A percentile compares a stretch with the other conserved stretches of the same genome.
Evolutionary conservation across 129 eudicot genomes (phyloP).

Genomic region (Arctium minus): DNA sequence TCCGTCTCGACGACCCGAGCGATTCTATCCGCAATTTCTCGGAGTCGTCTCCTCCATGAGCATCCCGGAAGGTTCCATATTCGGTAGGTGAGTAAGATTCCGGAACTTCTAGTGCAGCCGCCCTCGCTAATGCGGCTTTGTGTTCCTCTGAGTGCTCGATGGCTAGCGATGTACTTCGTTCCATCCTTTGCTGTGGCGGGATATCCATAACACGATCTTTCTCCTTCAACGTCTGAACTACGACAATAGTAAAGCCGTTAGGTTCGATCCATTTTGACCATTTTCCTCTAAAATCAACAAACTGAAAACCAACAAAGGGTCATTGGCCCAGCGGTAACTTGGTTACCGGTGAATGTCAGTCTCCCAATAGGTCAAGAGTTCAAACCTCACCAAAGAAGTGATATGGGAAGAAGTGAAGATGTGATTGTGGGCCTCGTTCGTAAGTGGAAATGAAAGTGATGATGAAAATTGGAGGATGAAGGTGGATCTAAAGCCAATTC

Average conservation of each 20-base stretch:
- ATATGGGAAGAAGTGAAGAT: too few relatives aligned
- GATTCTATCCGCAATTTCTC: constrained; percentile 20
- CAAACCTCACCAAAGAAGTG: neutral
- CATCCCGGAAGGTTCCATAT: constrained; percentile 73
- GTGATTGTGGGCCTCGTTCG: too few relatives aligned
- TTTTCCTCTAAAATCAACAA: neutral
- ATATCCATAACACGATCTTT: constrained; percentile 58
- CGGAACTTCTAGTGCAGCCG: constrained; percentile 73
- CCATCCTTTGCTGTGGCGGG: constrained; percentile 79
- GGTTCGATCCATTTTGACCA: neutral
- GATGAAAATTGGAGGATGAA: too few relatives aligned
- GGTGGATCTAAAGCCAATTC: too few relatives aligned
- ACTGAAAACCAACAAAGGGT: neutral
- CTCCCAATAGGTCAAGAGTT: neutral
- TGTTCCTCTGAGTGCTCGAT: constrained; percentile 78
- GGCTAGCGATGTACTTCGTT: constrained; percentile 57
- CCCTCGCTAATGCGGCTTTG: constrained; percentile 66
- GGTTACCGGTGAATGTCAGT: neutral
- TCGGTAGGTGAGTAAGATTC: constrained; percentile 58
- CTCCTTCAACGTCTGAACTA: constrained; percentile 69
- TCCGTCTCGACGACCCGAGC: constrained; percentile 26
- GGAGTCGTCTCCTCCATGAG: constrained; percentile 32
- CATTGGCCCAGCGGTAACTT: neutral
- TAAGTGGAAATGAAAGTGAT: too few relatives aligned
- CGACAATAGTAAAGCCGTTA: constrained; percentile 13